phyloP scores from a whole-genome alignment of 345 rosid species.

The Trapa incisa region DNA sequence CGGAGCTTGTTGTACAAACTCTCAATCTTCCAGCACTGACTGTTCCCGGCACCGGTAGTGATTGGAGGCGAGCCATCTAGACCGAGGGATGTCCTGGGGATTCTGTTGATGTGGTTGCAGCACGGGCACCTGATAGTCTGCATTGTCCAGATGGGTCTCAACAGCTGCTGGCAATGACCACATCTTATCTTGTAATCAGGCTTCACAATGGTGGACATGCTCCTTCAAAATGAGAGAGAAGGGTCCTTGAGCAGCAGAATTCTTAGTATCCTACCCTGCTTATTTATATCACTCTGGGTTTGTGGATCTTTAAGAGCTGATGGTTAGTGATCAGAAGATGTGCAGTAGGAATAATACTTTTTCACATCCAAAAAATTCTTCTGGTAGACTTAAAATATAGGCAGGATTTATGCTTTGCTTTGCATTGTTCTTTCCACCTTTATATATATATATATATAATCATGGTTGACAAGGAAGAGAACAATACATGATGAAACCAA shows the following conservation, averaged over 20 bases:
- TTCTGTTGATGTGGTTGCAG: slow-evolving; percentile 4
- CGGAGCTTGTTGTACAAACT: neutral
- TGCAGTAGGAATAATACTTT: neutral
- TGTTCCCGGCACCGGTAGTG: neutral
- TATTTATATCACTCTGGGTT: neutral
- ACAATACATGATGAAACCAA: too few species aligned
- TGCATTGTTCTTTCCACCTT: neutral
- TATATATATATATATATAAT: neutral
- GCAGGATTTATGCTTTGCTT: neutral
- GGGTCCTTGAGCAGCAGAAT: neutral
- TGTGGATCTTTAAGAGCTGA: neutral
- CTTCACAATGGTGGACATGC: neutral
- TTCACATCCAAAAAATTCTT: neutral
- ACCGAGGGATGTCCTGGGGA: neutral
- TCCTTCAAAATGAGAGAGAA: neutral
- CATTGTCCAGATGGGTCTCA: slow-evolving; percentile 11
- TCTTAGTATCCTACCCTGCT: neutral
- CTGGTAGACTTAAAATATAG: neutral
- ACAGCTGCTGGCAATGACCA: slow-evolving; percentile 9
- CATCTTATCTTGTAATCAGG: slow-evolving; percentile 4
- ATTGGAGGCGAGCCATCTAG: neutral
- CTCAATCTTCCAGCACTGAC: neutral
- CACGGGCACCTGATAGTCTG: slow-evolving; percentile 8
- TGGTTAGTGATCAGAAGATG: neutral
- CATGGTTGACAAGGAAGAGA: too few species aligned